These are phyloP conservation scores for Tothia fuscella DNA, from an alignment of 2,329 filamentous ascomycete genomes.

Conservation along the genomic window DNA sequence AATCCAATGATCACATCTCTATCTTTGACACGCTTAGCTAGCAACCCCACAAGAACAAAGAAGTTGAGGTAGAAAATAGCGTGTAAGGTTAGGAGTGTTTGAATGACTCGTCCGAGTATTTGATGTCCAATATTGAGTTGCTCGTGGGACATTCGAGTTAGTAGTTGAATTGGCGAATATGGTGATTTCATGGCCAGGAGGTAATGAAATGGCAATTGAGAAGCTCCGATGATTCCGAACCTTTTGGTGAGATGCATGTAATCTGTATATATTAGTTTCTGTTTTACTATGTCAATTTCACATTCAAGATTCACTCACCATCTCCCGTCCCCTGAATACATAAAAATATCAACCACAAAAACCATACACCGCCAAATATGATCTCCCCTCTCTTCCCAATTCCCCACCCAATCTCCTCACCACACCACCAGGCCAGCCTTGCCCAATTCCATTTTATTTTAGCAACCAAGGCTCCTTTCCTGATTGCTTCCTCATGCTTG, in stretches of 20 bases:
- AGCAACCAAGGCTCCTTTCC: constrained; percentile 16
- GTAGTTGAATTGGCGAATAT: constrained; percentile 38
- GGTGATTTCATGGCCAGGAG: constrained; percentile 41
- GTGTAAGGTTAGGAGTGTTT: constrained; percentile 39
- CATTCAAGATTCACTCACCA: constrained; percentile 29
- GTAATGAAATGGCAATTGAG: constrained; percentile 49
- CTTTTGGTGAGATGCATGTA: constrained; percentile 53
- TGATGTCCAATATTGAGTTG: constrained; percentile 46
- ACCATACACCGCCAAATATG: constrained; percentile 38
- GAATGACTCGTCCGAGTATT: constrained; percentile 43
- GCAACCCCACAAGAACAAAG: constrained; percentile 38
- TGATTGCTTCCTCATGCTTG: constrained; percentile 16
- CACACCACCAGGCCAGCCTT: constrained; percentile 31
- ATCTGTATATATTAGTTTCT: constrained; percentile 28
- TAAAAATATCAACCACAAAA: constrained; percentile 39
- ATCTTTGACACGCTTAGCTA: constrained; percentile 42
- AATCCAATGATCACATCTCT: constrained; percentile 47
- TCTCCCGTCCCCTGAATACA: constrained; percentile 40
- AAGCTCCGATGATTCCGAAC: constrained; percentile 46
- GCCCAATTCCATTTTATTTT: constrained; percentile 18
- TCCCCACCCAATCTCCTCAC: constrained; percentile 29
- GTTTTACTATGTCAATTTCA: no score
- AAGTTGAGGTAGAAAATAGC: constrained; percentile 45
- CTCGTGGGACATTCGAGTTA: constrained; percentile 43
- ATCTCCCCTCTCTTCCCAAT: constrained; percentile 39